phyloP scores from a whole-genome alignment of 176 grass and related monocot species.

The Elymus sibiricus region DNA sequence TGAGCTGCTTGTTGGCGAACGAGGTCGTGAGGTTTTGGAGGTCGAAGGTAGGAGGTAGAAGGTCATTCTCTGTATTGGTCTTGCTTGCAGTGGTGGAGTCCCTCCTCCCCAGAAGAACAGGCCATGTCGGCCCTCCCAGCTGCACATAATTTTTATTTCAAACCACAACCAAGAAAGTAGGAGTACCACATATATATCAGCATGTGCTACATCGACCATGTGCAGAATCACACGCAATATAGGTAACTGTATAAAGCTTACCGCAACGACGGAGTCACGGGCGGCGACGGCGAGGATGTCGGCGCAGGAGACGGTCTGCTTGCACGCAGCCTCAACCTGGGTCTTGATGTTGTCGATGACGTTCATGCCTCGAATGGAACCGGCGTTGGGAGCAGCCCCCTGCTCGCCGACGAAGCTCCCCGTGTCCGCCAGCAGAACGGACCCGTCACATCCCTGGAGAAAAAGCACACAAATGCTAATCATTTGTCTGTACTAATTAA shows the following conservation, averaged over 20 bases:
- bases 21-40: conserved; percentile 16
- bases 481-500: neutral
- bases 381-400: neutral
- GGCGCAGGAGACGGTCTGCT: conserved; percentile 71
- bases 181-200: neutral
- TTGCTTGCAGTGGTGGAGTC: conserved; percentile 38
- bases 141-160: neutral
- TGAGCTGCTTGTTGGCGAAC: neutral
- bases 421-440: conserved; percentile 38
- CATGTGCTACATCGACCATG: neutral
- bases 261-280: conserved; percentile 61
- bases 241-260: too few relatives aligned
- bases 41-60: neutral
- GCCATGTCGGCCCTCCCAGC: conserved; percentile 41
- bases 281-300: conserved; percentile 73
- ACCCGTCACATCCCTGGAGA: conserved; percentile 66
- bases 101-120: conserved; percentile 35
- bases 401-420: conserved; percentile 1
- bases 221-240: neutral
- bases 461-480: too few relatives aligned
- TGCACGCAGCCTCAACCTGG: conserved; percentile 53
- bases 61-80: neutral
- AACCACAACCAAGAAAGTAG: neutral
- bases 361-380: conserved; percentile 8
- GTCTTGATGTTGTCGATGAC: conserved; percentile 62